A percentile compares a stretch with the other conserved stretches of the same genome.
Evolutionary conservation across 2,329 filamentous ascomycete genomes (phyloP).

Genomic region (Hyphodiscus sp.): DNA sequence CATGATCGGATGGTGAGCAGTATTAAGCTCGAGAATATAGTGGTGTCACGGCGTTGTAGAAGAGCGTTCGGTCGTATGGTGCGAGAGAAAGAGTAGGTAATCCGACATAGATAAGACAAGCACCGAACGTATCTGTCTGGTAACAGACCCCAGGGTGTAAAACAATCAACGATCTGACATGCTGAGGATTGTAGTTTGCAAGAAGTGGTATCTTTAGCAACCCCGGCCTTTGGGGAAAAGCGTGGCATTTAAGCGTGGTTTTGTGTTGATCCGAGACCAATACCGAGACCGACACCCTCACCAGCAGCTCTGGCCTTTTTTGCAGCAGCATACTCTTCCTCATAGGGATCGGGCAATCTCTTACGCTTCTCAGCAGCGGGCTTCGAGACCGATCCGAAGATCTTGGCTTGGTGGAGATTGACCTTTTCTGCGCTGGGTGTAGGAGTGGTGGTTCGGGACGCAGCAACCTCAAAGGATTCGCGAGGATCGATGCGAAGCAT

Average conservation of each 20-base stretch:
- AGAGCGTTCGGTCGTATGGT: too few relatives aligned
- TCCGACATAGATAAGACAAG: neutral
- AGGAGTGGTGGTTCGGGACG: conserved; percentile 27
- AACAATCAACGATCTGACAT: neutral
- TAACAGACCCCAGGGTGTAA: neutral
- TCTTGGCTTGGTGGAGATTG: conserved; percentile 49
- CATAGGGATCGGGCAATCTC: conserved; percentile 5
- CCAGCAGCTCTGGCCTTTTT: conserved; percentile 44
- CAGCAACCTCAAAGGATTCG: conserved; percentile 32
- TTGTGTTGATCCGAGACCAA: conserved; percentile 33
- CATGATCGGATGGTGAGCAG: neutral
- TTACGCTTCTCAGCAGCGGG: conserved; percentile 35
- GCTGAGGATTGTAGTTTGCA: neutral
- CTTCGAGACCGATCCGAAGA: conserved; percentile 58
- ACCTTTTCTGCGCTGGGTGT: conserved; percentile 36
- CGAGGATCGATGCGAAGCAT: conserved; percentile 58
- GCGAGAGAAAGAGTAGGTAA: neutral
- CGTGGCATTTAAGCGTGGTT: neutral
- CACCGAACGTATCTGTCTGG: neutral
- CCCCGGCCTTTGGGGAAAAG: neutral
- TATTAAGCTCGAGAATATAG: neutral
- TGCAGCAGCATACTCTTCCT: conserved; percentile 18
- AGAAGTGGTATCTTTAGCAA: neutral
- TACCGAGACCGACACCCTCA: conserved; percentile 49
- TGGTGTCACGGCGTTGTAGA: neutral